A percentile compares a stretch with the other conserved stretches of the same genome.
phyloP scores from a whole-genome alignment of 768 basidiomycete species.

The Hericium alpestre region DNA sequence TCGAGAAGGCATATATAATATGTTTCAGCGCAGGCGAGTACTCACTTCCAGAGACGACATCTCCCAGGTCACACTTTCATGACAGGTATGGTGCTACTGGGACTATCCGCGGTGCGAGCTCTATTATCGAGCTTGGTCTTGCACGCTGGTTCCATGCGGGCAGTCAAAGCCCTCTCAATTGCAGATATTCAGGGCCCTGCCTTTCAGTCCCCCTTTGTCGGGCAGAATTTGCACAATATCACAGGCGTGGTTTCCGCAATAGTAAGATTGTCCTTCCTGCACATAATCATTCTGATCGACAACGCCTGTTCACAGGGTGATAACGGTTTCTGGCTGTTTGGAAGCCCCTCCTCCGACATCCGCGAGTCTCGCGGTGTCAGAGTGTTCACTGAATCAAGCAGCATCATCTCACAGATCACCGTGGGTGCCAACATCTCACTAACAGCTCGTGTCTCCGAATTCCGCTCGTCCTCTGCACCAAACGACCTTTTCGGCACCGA shows the following conservation, averaged over 20 bases:
- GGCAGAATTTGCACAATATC: constrained; percentile 17
- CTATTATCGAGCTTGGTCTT: not conserved
- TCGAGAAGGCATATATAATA: not conserved
- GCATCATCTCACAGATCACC: constrained; percentile 22
- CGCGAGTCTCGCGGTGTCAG: constrained; percentile 42
- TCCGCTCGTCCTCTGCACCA: constrained; percentile 25
- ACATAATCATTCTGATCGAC: not conserved
- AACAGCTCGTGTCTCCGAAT: constrained; percentile 38
- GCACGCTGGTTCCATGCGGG: not conserved
- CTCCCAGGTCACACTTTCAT: not conserved
- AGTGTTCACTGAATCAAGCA: constrained; percentile 34
- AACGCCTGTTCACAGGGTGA: constrained; percentile 22
- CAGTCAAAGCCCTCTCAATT: constrained; percentile 6
- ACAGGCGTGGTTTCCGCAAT: constrained; percentile 19
- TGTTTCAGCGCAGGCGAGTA: not conserved
- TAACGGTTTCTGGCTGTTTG: constrained; percentile 39
- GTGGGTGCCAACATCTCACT: constrained; percentile 41
- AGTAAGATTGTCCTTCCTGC: constrained; percentile 3
- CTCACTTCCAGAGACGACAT: not conserved
- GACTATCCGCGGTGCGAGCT: not conserved
- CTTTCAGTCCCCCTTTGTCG: constrained; percentile 18
- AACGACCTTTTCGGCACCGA: constrained; percentile 44
- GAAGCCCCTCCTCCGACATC: constrained; percentile 28
- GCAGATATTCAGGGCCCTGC: constrained; percentile 21
- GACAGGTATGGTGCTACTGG: not conserved